Evolutionary conservation across 768 basidiomycete genomes (phyloP), one percentile per base, ranked within the genome.

Genomic region (Hericium erinaceus): DNA sequence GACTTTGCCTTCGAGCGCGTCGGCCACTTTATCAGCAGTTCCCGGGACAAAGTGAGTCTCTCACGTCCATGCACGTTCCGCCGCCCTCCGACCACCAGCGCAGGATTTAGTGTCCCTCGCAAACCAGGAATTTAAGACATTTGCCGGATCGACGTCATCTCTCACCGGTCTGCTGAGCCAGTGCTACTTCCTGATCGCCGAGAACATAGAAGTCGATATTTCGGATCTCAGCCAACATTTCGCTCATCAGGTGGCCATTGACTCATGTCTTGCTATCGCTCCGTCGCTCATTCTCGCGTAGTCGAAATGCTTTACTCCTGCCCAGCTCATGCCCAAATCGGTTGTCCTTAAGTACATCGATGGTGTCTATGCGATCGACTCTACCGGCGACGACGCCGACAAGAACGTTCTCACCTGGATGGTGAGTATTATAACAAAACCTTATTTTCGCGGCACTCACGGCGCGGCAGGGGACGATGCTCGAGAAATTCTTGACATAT

Each of bases 131-230:
- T 70, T 77, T 0, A 79, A 80, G 46, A 74, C 65, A 26, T 97
- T 89, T 67, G 81, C 81, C 2, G 95, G 95, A 3, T 95, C 92
- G 3, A 98, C 95, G 0, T 95, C 93, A 8, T 93, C 92, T 1
- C 70, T 97, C 54, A 86, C 92, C 0, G 85, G 88, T 39, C 82
- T 94, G 64, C 75, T 97, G 46, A 77, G 82, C 48, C 93, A 98
- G 51, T 82, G 95, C 16, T 98, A 97, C 67, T 92, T 92, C 66
- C 76, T 93, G 16, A 74, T 97, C 4, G 93, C 91, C 22, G 80
- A 80, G 18, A 79, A 85, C 61, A 87, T 82, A 64, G 69, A 72
- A 0, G 78, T 92, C 24, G 82, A 94, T 66, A 78, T 79, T 2
- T 72, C 74, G 6, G 73, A 72, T 22, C 69, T 97, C 48, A 89